Base-by-base conservation (phyloP, 768 basidiomycete genomes). In the Lactifluus volemus region DNA sequence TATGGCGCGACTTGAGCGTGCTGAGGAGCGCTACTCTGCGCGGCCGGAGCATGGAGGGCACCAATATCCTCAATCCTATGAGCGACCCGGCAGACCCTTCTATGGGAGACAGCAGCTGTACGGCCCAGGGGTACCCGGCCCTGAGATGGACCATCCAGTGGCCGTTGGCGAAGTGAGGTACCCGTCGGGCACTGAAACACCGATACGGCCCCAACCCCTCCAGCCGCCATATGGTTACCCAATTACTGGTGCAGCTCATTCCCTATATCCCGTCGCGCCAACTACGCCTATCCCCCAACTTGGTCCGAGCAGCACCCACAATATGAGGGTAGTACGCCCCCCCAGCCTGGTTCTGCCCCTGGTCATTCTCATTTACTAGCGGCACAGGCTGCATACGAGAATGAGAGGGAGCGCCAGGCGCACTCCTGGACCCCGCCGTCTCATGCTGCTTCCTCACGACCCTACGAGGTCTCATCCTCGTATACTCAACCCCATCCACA, bases 401-500 rank as follows among this genome's bases (percentile, higher is more conserved):
- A 51, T 30, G 56, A 63, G 41, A 58, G 61, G 52, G 61, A 63
- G 39, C 61, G 52, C 36, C 56, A 58, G 7, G 30, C 56, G 14
- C 55, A 60, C 41, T n/a, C 64, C 38, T 62, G 63, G 54, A 55
- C 64, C 8, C 32, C 67, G 36, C 49, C 60, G 12, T 39, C 55
- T n/a, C 45, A 29, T 53, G 39, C 60, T n/a, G 5, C 42, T 12
- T 51, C 59, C 44, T 58, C 49, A 9, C 55, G 47, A 14, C 49
- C 60, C 5, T 56, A 63, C 45, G 63, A 64, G 17, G 51, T 53
- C 25, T 56, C 60, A 10, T 38, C 63, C 6, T 56, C 63, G 47
- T 63, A 63, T 49, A 12, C 17, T 15, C 57, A 53, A 39, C 51
- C 41, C 29, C 61, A 60, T 15, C 49, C 66, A 11, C 60, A 65